Evolutionary conservation across 2,329 filamentous ascomycete species (phyloP).

Genomic region (Fusarium camptoceras): DNA sequence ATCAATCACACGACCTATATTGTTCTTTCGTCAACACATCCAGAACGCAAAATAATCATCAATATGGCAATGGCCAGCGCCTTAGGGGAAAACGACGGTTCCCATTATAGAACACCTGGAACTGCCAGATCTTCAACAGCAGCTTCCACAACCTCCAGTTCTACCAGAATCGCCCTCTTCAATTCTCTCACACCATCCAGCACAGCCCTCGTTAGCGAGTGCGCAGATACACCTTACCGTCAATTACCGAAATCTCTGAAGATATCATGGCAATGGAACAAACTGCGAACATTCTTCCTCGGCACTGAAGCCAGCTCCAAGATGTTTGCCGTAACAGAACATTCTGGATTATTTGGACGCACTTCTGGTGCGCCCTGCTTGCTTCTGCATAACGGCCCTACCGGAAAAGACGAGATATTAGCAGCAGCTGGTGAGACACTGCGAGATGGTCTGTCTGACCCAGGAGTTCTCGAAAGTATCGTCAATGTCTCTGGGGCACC

Average conservation of each 20-base stretch:
- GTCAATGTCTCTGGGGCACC: constrained; percentile 32
- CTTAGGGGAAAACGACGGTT: constrained; percentile 16
- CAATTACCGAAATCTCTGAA: constrained; percentile 26
- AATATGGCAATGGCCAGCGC: constrained; percentile 19
- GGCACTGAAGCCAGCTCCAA: constrained; percentile 30
- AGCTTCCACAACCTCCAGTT: constrained; percentile 30
- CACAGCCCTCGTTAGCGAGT: constrained; percentile 37
- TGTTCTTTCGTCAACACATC: background rate
- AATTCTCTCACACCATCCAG: constrained; percentile 34
- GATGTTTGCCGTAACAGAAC: constrained; percentile 37
- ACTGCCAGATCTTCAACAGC: constrained; percentile 31
- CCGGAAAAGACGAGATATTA: constrained; percentile 31
- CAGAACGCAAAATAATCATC: constrained; percentile 1
- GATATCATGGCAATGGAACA: constrained; percentile 40
- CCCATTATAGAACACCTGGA: constrained; percentile 26
- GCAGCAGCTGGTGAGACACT: constrained; percentile 32
- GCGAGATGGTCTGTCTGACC: constrained; percentile 22
- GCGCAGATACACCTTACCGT: constrained; percentile 26
- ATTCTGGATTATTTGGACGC: constrained; percentile 30
- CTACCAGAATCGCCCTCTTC: constrained; percentile 31
- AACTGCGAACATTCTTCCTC: constrained; percentile 34
- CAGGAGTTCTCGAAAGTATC: constrained; percentile 29
- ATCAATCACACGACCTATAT: background rate
- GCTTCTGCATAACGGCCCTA: constrained; percentile 32
- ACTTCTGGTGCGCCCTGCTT: constrained; percentile 28